Evolutionary conservation across 169 alveolate species (phyloP).

Genomic region (Eimeria falciformis): DNA sequence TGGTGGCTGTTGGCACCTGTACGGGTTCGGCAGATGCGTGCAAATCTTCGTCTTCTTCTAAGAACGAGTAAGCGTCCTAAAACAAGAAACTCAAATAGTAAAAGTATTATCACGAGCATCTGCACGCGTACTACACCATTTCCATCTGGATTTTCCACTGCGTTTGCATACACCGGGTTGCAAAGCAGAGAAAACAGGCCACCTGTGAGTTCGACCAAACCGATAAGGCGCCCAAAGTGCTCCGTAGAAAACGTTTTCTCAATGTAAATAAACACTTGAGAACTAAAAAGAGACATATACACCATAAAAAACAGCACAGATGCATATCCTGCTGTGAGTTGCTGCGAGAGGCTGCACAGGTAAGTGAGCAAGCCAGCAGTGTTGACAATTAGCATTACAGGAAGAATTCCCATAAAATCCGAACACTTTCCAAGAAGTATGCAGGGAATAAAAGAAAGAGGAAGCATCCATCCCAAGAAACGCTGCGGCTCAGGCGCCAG

Average conservation of each 20-base stretch:
- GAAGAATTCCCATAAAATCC: constrained; percentile 62
- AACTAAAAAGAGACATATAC: constrained; percentile 80
- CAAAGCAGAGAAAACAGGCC: constrained; percentile 80
- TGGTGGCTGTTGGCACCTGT: too few relatives aligned
- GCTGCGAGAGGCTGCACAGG: constrained; percentile 76
- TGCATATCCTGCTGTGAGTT: constrained; percentile 49
- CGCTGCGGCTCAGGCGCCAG: not conserved
- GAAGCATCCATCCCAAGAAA: constrained; percentile 45
- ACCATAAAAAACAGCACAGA: constrained; percentile 81
- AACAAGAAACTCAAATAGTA: too few relatives aligned
- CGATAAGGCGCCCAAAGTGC: constrained; percentile 82
- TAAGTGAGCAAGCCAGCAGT: constrained; percentile 80
- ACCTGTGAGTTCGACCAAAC: constrained; percentile 80
- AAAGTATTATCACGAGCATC: too few relatives aligned
- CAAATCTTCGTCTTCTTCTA: too few relatives aligned
- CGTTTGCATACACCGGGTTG: constrained; percentile 74
- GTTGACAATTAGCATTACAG: constrained; percentile 78
- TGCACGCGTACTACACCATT: too few relatives aligned
- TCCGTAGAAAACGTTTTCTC: constrained; percentile 78
- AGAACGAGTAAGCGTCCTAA: too few relatives aligned
- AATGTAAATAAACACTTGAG: constrained; percentile 81
- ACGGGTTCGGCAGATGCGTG: too few relatives aligned
- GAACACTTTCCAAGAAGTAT: constrained; percentile 72
- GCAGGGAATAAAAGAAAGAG: constrained; percentile 76
- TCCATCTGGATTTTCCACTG: too few relatives aligned